Base-by-base conservation (phyloP, 2,329 filamentous ascomycete genomes). In the Aspergillus pseudonomiae region DNA sequence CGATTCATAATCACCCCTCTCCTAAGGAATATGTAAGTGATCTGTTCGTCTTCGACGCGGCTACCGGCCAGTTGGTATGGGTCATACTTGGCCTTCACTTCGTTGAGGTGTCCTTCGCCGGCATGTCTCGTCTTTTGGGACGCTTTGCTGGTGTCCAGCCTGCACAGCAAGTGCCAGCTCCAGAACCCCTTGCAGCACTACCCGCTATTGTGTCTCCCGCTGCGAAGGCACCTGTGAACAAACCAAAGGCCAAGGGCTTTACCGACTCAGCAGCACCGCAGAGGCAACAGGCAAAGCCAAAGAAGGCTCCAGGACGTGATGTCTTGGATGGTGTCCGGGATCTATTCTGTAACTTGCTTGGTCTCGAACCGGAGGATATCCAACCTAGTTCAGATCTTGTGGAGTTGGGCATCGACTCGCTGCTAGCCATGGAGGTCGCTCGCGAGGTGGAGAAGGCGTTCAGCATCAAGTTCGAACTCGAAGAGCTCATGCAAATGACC, bases 361-460 rank as follows among this genome's bases (percentile, higher is more conserved):
- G 80, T 24, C 60, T 81, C 9, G 78, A 81, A n/a, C 32, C 70
- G 0, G 60, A 70, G 2, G 78, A 82, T 32, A 78, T 84, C 14
- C 75, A 36, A 59, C 68, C 30, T 74, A 79, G 57, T 7, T 69
- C 69, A 7, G 67, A 74, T 7, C 73, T 84, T n/a, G 76, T 73
- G 6, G 80, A 83, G 43, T 5, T 66, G 2, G 64, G 64, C 9
- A 56, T 66, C 34, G 64, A 66, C 30, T 66, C 64, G 21, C 26
- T 66, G 21, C 57, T 64, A 56, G 62, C 55, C 11, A 67, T 67
- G 61, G 63, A 65, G 46, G 46, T 64, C 11, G 65, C 60, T 14
- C 52, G 56, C 10, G 62, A 61, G 52, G 45, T 63, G 3, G 64
- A 56, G 30, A 53, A 28, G 19, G 24, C 52, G 1, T 64, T 63